A percentile compares a stretch with the other conserved stretches of the same genome.
Conservation (phyloP, 2,329 filamentous ascomycete species). For the Fusarium nygamai region DNA sequence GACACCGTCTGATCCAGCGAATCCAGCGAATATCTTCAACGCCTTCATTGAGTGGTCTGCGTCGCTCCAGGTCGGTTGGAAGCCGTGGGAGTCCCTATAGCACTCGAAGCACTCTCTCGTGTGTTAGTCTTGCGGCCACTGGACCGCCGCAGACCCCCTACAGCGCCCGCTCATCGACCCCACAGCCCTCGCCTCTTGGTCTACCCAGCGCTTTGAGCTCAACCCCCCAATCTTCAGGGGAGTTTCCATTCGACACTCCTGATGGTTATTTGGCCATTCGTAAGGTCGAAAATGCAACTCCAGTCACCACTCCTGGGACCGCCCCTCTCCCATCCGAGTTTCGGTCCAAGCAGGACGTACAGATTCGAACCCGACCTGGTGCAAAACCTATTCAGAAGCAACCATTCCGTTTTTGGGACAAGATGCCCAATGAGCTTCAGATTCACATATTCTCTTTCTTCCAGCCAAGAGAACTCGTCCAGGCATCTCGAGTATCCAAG, state of each 20-base stretch:
- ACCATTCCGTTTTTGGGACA: constrained; percentile 77
- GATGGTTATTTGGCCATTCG: constrained; percentile 62
- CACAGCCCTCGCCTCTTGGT: constrained; percentile 54
- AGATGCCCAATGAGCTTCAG: constrained; percentile 84
- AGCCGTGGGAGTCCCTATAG: constrained; percentile 77
- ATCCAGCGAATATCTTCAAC: constrained; percentile 86
- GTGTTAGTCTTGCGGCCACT: constrained; percentile 61
- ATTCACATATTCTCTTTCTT: constrained; percentile 81
- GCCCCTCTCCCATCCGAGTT: constrained; percentile 73
- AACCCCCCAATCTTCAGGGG: constrained; percentile 52
- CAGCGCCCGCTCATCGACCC: constrained; percentile 45
- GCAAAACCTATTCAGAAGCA: constrained; percentile 43
- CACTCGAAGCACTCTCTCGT: constrained; percentile 61
- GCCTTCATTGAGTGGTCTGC: constrained; percentile 72
- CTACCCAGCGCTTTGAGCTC: constrained; percentile 50
- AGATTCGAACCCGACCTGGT: constrained; percentile 27
- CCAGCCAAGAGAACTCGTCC: constrained; percentile 81
- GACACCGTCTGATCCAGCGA: constrained; percentile 75
- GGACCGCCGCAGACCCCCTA: constrained; percentile 44
- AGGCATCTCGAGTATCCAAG: constrained; percentile 79
- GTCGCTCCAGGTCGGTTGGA: constrained; percentile 72
- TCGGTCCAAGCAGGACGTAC: constrained; percentile 52
- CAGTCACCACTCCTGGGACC: constrained; percentile 55
- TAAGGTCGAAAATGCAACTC: constrained; percentile 63
- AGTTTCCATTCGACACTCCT: constrained; percentile 54